Base-by-base conservation (phyloP, 805 yeast genomes). In the Lipomyces yamanashiensis region DNA sequence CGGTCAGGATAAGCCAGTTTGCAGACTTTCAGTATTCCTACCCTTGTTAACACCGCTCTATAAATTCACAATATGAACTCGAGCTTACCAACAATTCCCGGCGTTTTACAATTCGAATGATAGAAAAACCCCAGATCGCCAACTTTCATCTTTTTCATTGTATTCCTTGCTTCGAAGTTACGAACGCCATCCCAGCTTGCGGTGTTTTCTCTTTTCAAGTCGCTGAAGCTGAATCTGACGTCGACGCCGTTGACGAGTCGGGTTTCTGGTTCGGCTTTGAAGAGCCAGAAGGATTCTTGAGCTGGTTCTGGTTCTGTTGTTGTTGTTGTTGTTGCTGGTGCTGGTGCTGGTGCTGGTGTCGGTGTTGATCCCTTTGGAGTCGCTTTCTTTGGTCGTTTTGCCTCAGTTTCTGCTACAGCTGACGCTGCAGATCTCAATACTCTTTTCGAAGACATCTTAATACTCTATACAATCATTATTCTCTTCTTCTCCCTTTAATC, bases 131-230 rank as follows among this genome's bases (percentile, higher is more conserved):
- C 80, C 8, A 78, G 58, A 62, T 84, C 87, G 15, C 80, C 82
- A 47, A 68, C 67, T 19, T 73, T 64, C 87, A 85, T 85, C 44
- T 75, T 74, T 19, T 78, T 68, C 79, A 84, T 77, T 63, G 79
- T 78, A 67, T 84, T 85, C 63, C 81, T 75, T 0, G 87, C 87
- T 72, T 84, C 87, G 64, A 80, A 80, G 70, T 84, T 84, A 52
- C 88, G 75, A 10, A 84, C 87, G 0, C 88, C 87, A 65, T 83
- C 84, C 87, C 87, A 84, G 57, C 81, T 82, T 1, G 64, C 64
- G 5, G 72, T 75, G 8, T 76, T 80, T 6, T 76, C 67, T 7
- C 45, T 37, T 21, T 53, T 59, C 12, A 84, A 72, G 37, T 80
- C 83, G 8, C 74, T 75, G 7, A 84, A 74, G 5, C 85, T 77